Conservation (phyloP, 2,329 filamentous ascomycete genomes). For the Colletotrichum graminicola region DNA sequence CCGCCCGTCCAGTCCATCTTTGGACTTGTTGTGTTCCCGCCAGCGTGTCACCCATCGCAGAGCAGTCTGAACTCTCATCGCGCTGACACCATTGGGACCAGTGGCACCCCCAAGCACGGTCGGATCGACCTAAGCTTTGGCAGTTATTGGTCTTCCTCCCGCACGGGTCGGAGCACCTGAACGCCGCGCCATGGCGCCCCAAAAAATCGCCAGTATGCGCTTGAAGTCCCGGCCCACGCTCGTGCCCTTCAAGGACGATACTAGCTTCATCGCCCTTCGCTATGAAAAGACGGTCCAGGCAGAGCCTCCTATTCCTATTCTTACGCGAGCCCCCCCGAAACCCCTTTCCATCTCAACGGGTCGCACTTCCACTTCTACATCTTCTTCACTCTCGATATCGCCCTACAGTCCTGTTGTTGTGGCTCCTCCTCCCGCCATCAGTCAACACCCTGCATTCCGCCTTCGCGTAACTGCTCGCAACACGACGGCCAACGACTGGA, state of each 20-base stretch:
- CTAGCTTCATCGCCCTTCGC: slow-evolving; percentile 65
- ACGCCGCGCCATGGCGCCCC: slow-evolving; percentile 51
- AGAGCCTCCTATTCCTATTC: slow-evolving; percentile 68
- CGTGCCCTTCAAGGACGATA: slow-evolving; percentile 61
- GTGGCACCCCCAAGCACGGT: slow-evolving; percentile 31
- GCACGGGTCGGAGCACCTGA: slow-evolving; percentile 25
- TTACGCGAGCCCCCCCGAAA: slow-evolving; percentile 58
- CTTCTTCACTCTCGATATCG: slow-evolving; percentile 36
- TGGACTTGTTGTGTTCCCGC: slow-evolving; percentile 16
- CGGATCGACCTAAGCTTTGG: slow-evolving; percentile 25
- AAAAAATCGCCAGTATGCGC: slow-evolving; percentile 59
- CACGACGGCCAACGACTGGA: slow-evolving; percentile 57
- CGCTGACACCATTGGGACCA: slow-evolving; percentile 6
- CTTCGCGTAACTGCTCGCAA: slow-evolving; percentile 41
- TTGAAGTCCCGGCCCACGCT: slow-evolving; percentile 55
- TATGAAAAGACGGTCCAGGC: slow-evolving; percentile 72
- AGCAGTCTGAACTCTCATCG: slow-evolving; percentile 10
- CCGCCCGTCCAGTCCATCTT: slow-evolving; percentile 20
- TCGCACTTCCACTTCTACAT: slow-evolving; percentile 36
- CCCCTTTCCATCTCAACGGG: slow-evolving; percentile 35
- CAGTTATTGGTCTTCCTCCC: not conserved
- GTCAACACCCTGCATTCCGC: slow-evolving; percentile 67
- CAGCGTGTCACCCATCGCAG: slow-evolving; percentile 19
- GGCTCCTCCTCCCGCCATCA: slow-evolving; percentile 54
- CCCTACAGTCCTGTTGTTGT: slow-evolving; percentile 48